A percentile compares a stretch with the other conserved stretches of the same genome.
Conservation (phyloP, 192 early-diverging fungal genomes). For the Linnemannia elongata region DNA sequence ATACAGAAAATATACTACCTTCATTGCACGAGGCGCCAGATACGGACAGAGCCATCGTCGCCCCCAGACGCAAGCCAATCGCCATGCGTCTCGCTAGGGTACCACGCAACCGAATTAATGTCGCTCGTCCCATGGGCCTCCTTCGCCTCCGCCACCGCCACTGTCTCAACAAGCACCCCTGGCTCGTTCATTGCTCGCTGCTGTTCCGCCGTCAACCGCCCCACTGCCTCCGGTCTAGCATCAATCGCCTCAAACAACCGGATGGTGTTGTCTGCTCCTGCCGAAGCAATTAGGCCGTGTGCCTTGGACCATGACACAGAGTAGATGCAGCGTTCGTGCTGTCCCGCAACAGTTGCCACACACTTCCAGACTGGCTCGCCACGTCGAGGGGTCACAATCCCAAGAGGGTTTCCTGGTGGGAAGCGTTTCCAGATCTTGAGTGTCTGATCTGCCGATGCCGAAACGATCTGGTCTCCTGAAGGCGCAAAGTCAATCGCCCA, state of each 20-base stretch:
- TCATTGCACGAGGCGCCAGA: slow-evolving; percentile 76
- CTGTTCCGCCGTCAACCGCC: slow-evolving; percentile 28
- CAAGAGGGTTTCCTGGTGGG: slow-evolving; percentile 60
- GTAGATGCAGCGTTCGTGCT: slow-evolving; percentile 91
- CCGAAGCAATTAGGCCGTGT: slow-evolving; percentile 81
- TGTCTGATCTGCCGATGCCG: slow-evolving; percentile 91
- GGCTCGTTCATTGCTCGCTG: slow-evolving; percentile 36
- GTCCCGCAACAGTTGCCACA: slow-evolving; percentile 72
- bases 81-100: slow-evolving; percentile 70
- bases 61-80: slow-evolving; percentile 89
- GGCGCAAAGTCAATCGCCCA: slow-evolving; percentile 93
- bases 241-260: slow-evolving; percentile 67
- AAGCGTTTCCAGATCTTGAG: slow-evolving; percentile 83
- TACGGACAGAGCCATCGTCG: slow-evolving; percentile 88
- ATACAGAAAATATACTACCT: not conserved
- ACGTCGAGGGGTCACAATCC: slow-evolving; percentile 64
- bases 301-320: slow-evolving; percentile 92
- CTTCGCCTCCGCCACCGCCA: slow-evolving; percentile 57
- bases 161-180: slow-evolving; percentile 27
- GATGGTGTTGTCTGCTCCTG: slow-evolving; percentile 87
- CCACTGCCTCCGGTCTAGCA: not conserved
- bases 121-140: slow-evolving; percentile 89
- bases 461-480: slow-evolving; percentile 72
- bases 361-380: slow-evolving; percentile 76
- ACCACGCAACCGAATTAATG: slow-evolving; percentile 93